Conservation (phyloP, 257 asterid genomes). For the Gentiana straminea region DNA sequence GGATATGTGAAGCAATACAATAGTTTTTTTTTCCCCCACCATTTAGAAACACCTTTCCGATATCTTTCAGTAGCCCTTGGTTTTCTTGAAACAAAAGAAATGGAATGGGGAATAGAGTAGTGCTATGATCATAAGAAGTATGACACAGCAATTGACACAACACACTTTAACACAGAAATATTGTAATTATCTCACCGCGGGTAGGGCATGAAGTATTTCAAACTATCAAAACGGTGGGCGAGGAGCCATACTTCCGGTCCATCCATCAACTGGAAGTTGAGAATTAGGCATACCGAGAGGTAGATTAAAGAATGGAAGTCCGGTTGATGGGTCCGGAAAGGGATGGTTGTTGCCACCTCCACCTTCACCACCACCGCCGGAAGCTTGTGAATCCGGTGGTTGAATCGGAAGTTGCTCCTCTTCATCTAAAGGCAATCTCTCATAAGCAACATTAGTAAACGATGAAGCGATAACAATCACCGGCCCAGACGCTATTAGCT, state of each 20-base stretch:
- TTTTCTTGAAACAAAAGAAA: no score
- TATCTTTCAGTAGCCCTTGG: no score
- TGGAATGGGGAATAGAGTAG: no score
- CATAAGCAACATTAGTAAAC: conserved; percentile 53
- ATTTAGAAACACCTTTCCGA: no score
- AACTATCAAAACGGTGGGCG: conserved; percentile 27
- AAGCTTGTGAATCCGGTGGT: conserved; percentile 30
- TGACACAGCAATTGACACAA: no score
- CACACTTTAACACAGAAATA: no score
- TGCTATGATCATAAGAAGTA: no score
- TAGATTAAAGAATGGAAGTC: conserved; percentile 66
- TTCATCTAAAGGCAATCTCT: conserved; percentile 45
- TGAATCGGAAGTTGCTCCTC: conserved; percentile 25
- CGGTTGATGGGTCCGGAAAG: conserved; percentile 53
- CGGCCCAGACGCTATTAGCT: conserved; percentile 44
- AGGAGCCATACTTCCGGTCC: conserved; percentile 46
- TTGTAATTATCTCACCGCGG: no score
- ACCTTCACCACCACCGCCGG: conserved; percentile 2
- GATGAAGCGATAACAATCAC: conserved; percentile 47
- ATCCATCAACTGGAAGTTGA: conserved; percentile 54
- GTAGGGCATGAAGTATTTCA: no score
- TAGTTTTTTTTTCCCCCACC: no score
- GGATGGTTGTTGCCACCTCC: conserved; percentile 15
- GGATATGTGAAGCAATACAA: no score
- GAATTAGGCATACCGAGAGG: conserved; percentile 52